Percentiles rank a stretch among this genome's conserved stretches.
Conservation (phyloP, 495 filamentous ascomycete species). For the Hypomontagnella monticulosa region DNA sequence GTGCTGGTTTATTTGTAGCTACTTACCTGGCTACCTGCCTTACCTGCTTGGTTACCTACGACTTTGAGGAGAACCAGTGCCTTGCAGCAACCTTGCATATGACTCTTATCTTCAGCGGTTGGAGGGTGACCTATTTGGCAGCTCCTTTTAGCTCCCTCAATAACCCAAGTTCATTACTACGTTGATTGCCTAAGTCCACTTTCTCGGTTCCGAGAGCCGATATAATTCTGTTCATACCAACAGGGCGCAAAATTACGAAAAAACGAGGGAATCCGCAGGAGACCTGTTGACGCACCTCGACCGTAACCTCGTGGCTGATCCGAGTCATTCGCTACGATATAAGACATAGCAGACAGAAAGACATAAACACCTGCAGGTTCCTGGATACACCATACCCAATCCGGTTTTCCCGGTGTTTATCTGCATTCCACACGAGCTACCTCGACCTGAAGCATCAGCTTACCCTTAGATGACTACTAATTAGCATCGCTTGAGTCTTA, state of each 20-base stretch:
- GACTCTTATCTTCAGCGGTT: conserved; percentile 33
- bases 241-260: conserved; percentile 30
- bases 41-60: background rate
- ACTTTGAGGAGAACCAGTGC: conserved; percentile 27
- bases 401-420: conserved; percentile 26
- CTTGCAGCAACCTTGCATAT: conserved; percentile 37
- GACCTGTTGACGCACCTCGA: conserved; percentile 21
- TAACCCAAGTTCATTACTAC: conserved; percentile 7
- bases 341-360: conserved; percentile 17
- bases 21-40: background rate
- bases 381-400: conserved; percentile 34
- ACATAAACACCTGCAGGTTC: conserved; percentile 35
- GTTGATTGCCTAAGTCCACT: conserved; percentile 19
- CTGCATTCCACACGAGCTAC: conserved; percentile 32
- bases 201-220: conserved; percentile 7
- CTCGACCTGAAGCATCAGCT: conserved; percentile 32
- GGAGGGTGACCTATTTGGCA: conserved; percentile 16
- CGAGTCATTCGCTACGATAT: conserved; percentile 33
- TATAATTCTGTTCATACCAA: conserved; percentile 16
- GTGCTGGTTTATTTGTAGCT: conserved; percentile 14
- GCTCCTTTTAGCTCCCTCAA: background rate
- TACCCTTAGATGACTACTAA: conserved; percentile 21
- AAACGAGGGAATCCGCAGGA: conserved; percentile 7
- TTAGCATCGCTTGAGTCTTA: conserved; percentile 23
- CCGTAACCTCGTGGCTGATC: conserved; percentile 33